A percentile compares a stretch with the other conserved stretches of the same genome.
Evolutionary conservation across 306 rosid species (phyloP).

Genomic region (Prunus armeniaca): DNA sequence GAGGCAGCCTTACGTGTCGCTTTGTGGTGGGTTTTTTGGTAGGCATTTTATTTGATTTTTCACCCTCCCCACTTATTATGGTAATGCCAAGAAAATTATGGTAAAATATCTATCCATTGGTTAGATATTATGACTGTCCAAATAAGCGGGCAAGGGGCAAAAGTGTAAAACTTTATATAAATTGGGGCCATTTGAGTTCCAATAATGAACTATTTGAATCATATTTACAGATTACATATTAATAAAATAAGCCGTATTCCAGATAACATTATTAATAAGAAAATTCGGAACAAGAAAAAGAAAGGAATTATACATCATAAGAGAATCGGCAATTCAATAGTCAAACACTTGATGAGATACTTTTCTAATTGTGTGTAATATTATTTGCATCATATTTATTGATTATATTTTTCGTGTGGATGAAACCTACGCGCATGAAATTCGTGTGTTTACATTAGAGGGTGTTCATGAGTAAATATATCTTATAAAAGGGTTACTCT

Average conservation of each 20-base stretch:
- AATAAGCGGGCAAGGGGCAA: neutral
- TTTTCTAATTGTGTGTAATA: too few relatives aligned
- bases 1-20: slow-evolving; percentile 5
- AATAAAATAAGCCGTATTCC: too few relatives aligned
- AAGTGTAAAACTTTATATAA: neutral
- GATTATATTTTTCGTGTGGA: too few relatives aligned
- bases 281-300: too few relatives aligned
- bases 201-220: neutral
- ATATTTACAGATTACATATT: too few relatives aligned
- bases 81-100: neutral
- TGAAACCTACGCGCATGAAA: neutral
- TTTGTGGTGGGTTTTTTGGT: neutral
- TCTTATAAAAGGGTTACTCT: neutral
- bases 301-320: too few relatives aligned
- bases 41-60: neutral
- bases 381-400: too few relatives aligned
- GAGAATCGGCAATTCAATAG: too few relatives aligned
- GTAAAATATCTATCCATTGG: neutral
- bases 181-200: neutral
- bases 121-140: neutral
- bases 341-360: too few relatives aligned
- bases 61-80: neutral
- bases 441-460: too few relatives aligned
- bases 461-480: neutral
- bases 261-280: too few relatives aligned